These are phyloP conservation scores for Auricularia sp. DNA, from an alignment of 768 basidiomycete species.

Conservation along the genomic window DNA sequence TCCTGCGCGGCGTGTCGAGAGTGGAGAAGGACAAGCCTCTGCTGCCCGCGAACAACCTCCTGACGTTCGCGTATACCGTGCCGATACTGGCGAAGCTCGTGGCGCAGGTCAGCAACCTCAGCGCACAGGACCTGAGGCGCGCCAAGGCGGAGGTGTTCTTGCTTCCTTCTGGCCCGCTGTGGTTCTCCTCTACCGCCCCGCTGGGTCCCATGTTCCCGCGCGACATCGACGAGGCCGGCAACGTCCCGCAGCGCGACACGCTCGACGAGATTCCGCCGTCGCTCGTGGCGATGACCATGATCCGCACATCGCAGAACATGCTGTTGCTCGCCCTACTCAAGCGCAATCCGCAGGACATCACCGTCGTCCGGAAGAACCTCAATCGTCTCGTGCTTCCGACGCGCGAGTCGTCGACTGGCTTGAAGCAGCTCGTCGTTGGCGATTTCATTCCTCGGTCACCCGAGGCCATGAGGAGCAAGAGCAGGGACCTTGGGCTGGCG, in stretches of 20 bases:
- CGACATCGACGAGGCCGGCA: constrained; percentile 16
- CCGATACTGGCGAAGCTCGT: constrained; percentile 52
- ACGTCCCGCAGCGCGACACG: constrained; percentile 12
- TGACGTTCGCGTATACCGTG: constrained; percentile 43
- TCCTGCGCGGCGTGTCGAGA: constrained; percentile 24
- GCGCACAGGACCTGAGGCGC: constrained; percentile 59
- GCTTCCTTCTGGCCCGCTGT: constrained; percentile 60
- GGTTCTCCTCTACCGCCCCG: constrained; percentile 53
- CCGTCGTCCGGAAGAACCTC: constrained; percentile 56
- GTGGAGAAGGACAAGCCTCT: constrained; percentile 35
- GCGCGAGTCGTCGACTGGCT: constrained; percentile 20
- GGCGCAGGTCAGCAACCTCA: constrained; percentile 60
- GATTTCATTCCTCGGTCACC: constrained; percentile 39
- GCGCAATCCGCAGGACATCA: constrained; percentile 58
- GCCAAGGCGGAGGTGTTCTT: constrained; percentile 62
- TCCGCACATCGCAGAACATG: constrained; percentile 63
- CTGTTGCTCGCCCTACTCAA: constrained; percentile 55
- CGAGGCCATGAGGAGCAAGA: constrained; percentile 1
- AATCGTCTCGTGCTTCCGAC: constrained; percentile 50
- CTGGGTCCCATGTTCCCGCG: constrained; percentile 54
- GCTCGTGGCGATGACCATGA: constrained; percentile 47
- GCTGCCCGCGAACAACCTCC: constrained; percentile 35
- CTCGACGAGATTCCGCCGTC: constrained; percentile 29
- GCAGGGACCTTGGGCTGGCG: constrained; percentile 19
- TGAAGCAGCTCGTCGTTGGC: constrained; percentile 28